Evolutionary conservation across 2,329 filamentous ascomycete species (phyloP).

Genomic region (Beauveria sp.): DNA sequence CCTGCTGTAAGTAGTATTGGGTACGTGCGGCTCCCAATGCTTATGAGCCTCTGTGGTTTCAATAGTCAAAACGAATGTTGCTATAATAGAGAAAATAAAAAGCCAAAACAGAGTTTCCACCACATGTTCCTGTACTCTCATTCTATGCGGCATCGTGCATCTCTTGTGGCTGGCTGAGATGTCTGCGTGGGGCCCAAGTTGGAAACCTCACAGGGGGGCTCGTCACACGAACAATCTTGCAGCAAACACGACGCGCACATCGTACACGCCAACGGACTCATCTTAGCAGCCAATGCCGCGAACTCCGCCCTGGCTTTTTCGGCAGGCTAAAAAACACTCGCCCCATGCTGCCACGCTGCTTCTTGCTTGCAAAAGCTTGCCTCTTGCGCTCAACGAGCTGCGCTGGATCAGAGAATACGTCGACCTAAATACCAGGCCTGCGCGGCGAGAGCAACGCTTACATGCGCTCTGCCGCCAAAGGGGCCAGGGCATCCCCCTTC

Average conservation of each 20-base stretch:
- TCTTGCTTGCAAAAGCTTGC: slow-evolving; percentile 53
- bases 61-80: too few relatives aligned
- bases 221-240: not conserved
- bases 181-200: not conserved
- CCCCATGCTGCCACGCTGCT: slow-evolving; percentile 54
- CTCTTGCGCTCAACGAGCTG: slow-evolving; percentile 60
- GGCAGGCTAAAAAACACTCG: slow-evolving; percentile 45
- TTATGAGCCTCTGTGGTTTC: too few relatives aligned
- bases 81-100: not conserved
- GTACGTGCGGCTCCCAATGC: not conserved
- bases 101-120: not conserved
- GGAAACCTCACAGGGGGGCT: not conserved
- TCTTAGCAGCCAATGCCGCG: slow-evolving; percentile 46
- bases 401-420: slow-evolving; percentile 64
- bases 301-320: slow-evolving; percentile 49
- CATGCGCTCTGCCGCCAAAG: slow-evolving; percentile 39
- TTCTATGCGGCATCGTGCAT: not conserved
- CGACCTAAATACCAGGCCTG: slow-evolving; percentile 19
- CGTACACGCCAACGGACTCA: not conserved
- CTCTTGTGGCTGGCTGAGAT: not conserved
- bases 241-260: slow-evolving; percentile 3
- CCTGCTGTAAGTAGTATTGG: not conserved
- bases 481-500: slow-evolving; percentile 64
- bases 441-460: slow-evolving; percentile 20
- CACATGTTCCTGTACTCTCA: too few relatives aligned